Percentiles rank a stretch among this genome's conserved stretches.
These are phyloP conservation scores for Rhododendron mucronatum DNA, from an alignment of 148 eudicot genomes.

Conservation along the genomic window DNA sequence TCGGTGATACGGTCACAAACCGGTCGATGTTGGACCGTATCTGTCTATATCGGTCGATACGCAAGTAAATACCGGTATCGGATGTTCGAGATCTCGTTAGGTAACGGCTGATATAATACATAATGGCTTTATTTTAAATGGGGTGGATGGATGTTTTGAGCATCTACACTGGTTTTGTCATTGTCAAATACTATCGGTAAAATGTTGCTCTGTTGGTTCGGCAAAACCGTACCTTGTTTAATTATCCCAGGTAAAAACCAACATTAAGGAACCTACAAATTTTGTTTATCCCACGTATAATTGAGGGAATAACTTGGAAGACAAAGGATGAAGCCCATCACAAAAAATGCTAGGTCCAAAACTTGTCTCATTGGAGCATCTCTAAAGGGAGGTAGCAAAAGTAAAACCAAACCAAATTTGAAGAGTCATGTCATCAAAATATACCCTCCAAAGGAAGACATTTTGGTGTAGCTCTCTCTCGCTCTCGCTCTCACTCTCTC, in stretches of 20 bases:
- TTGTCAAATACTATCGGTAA: background rate
- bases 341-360: background rate
- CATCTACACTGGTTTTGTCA: background rate
- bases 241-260: background rate
- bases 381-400: too few species aligned
- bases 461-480: too few species aligned
- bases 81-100: background rate
- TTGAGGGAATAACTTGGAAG: background rate
- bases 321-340: too few species aligned
- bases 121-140: background rate
- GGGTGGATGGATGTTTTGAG: background rate
- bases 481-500: too few species aligned
- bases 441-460: too few species aligned
- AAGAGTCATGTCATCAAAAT: too few species aligned
- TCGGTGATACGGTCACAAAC: background rate
- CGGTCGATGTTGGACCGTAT: background rate
- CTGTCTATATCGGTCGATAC: too few species aligned
- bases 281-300: background rate
- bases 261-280: background rate
- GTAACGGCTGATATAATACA: background rate
- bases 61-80: background rate
- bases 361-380: background rate
- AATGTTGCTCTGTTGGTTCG: background rate
- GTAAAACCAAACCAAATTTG: too few species aligned
- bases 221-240: background rate